These are phyloP conservation scores for Cutaneotrichosporon dermatis DNA, from an alignment of 1,284 basidiomycete genomes.

Conservation along the genomic window DNA sequence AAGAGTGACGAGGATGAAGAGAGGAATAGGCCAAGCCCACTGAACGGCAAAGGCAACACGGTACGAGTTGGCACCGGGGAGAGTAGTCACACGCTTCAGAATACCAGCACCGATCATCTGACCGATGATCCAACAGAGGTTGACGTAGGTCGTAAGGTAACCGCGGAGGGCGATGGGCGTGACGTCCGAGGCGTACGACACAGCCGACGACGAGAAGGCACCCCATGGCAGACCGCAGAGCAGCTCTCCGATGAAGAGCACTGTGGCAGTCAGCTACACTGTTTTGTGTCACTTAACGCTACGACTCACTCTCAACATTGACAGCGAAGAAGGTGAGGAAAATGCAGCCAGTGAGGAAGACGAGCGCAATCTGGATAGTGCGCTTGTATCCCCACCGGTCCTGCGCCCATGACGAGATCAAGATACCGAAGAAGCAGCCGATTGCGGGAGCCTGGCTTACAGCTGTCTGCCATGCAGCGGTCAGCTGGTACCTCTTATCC, in stretches of 20 bases:
- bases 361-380: constrained; percentile 26
- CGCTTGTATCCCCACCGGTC: constrained; percentile 27
- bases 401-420: constrained; percentile 20
- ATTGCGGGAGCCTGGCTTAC: constrained; percentile 20
- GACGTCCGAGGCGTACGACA: constrained; percentile 53
- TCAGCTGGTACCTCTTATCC: constrained; percentile 22
- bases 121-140: constrained; percentile 54
- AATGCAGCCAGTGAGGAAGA: constrained; percentile 33
- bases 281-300: too few species aligned
- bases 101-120: constrained; percentile 20
- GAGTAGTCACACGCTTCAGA: constrained; percentile 26
- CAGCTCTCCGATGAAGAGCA: constrained; percentile 24
- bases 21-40: constrained; percentile 46
- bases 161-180: constrained; percentile 41
- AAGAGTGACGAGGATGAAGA: constrained; percentile 22
- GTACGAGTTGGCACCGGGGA: constrained; percentile 13
- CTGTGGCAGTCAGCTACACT: too few species aligned
- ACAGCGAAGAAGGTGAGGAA: constrained; percentile 47
- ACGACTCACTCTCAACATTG: constrained; percentile 8
- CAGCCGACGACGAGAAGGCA: constrained; percentile 32
- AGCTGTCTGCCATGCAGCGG: constrained; percentile 26
- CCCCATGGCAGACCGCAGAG: constrained; percentile 49
- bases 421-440: constrained; percentile 27
- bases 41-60: constrained; percentile 46
- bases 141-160: constrained; percentile 46